phyloP scores from a whole-genome alignment of 768 basidiomycete genomes.

The Suillus discolor region DNA sequence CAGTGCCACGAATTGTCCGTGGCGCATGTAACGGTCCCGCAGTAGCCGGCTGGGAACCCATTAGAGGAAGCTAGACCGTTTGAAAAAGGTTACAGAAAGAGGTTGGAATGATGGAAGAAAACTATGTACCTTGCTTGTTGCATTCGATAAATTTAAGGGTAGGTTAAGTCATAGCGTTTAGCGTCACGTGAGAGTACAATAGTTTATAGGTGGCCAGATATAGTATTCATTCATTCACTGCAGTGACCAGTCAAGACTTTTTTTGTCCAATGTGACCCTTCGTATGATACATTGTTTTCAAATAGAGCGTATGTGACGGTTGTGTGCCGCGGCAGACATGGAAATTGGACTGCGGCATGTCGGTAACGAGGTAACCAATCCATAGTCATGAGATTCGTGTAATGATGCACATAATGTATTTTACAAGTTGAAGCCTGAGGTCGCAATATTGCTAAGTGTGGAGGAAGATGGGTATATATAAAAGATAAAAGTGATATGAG shows the following conservation, averaged over 20 bases:
- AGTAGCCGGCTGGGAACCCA: background rate
- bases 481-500: background rate
- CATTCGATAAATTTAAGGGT: background rate
- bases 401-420: background rate
- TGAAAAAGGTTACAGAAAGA: slow-evolving; percentile 1
- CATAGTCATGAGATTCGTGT: background rate
- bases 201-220: background rate
- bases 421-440: background rate
- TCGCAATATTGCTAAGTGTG: background rate
- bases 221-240: no score
- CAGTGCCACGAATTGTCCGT: slow-evolving; percentile 40
- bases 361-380: background rate
- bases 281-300: background rate
- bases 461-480: background rate
- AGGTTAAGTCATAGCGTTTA: background rate
- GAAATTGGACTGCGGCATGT: background rate
- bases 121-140: background rate
- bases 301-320: background rate
- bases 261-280: no score
- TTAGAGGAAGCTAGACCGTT: background rate
- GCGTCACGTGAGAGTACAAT: background rate
- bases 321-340: background rate
- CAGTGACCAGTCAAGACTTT: no score
- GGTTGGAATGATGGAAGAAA: background rate
- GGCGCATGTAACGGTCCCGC: slow-evolving; percentile 1